phyloP scores from a whole-genome alignment of 2,329 filamentous ascomycete genomes.

The Dactylellina cionopaga region DNA sequence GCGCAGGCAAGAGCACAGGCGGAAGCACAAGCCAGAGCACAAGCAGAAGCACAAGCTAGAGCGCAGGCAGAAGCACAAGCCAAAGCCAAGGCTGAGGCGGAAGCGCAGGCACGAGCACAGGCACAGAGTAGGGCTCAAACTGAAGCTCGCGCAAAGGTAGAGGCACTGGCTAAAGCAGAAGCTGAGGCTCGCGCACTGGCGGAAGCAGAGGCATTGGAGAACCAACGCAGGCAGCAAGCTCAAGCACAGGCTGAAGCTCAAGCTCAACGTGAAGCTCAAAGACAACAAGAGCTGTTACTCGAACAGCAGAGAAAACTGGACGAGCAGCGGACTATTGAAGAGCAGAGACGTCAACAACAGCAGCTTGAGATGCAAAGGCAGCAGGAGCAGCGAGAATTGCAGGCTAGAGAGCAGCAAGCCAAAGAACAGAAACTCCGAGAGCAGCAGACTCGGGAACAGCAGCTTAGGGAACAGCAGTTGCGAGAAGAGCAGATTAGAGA shows the following conservation, averaged over 20 bases:
- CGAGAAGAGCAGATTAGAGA: neutral
- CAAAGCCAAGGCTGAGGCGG: constrained; percentile 5
- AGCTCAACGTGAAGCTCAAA: constrained; percentile 33
- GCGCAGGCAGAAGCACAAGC: constrained; percentile 26
- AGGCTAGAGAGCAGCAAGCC: constrained; percentile 10
- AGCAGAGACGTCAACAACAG: constrained; percentile 38
- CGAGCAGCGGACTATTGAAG: constrained; percentile 39
- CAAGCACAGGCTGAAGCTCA: constrained; percentile 29
- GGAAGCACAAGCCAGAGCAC: constrained; percentile 11
- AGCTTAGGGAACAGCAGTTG: neutral
- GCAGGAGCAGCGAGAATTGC: constrained; percentile 30
- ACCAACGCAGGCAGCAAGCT: constrained; percentile 21
- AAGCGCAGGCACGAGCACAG: constrained; percentile 23
- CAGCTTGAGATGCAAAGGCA: constrained; percentile 28
- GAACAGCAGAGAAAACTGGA: constrained; percentile 50
- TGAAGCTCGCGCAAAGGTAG: constrained; percentile 9
- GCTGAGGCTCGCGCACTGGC: constrained; percentile 28
- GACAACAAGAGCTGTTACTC: constrained; percentile 44
- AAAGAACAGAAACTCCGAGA: neutral
- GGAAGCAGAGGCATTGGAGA: constrained; percentile 11
- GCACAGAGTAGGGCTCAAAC: constrained; percentile 16
- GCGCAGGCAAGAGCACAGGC: constrained; percentile 13
- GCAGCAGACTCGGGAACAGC: constrained; percentile 11
- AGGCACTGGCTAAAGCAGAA: constrained; percentile 18
- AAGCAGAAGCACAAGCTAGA: constrained; percentile 23